Evolutionary conservation across 108 stramenopile species (phyloP).

Genomic region (Cyclotella baltica): DNA sequence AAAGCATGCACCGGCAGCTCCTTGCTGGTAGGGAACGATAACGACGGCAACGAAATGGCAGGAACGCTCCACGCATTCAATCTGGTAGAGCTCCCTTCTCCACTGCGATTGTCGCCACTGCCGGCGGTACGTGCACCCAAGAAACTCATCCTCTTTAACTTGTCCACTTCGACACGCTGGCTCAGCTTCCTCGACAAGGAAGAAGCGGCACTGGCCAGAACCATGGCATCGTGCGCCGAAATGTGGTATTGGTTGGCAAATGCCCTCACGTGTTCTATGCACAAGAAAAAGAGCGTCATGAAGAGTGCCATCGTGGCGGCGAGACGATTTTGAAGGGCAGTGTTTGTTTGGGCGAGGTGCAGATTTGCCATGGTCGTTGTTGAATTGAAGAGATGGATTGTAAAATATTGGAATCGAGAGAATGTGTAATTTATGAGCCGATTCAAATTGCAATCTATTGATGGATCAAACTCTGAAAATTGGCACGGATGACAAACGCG

Average conservation of each 20-base stretch:
- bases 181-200: slow-evolving; percentile 35
- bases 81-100: slow-evolving; percentile 29
- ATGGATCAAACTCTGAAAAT: too few relatives aligned
- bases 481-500: too few relatives aligned
- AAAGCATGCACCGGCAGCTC: slow-evolving; percentile 45
- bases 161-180: slow-evolving; percentile 13
- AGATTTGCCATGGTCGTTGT: neutral
- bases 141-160: slow-evolving; percentile 29
- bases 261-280: slow-evolving; percentile 52
- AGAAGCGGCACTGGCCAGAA: slow-evolving; percentile 47
- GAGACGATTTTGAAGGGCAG: slow-evolving; percentile 34
- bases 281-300: slow-evolving; percentile 54
- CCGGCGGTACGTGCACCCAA: neutral
- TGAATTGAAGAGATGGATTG: neutral
- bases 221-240: slow-evolving; percentile 50
- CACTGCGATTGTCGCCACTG: neutral
- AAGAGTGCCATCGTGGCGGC: slow-evolving; percentile 45
- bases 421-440: too few relatives aligned
- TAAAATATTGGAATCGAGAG: neutral
- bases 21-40: slow-evolving; percentile 46
- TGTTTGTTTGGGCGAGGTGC: too few relatives aligned
- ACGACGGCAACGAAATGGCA: slow-evolving; percentile 33
- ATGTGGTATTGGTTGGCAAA: slow-evolving; percentile 54
- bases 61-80: slow-evolving; percentile 49
- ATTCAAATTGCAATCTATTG: too few relatives aligned